Evolutionary conservation across 148 eudicot species (phyloP), one percentile per base, ranked within the genome.

Genomic region (Cornus florida): DNA sequence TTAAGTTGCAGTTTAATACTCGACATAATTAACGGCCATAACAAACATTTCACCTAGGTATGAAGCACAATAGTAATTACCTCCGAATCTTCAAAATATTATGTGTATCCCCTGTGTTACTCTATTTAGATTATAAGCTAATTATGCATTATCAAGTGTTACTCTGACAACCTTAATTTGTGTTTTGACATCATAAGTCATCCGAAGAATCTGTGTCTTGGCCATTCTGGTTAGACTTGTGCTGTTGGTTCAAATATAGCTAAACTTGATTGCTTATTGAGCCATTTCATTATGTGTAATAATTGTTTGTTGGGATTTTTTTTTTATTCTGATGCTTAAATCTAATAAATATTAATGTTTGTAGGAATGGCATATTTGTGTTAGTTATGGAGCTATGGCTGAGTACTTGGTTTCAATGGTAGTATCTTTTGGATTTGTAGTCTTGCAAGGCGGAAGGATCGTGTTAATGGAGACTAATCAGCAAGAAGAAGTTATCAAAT

Each of bases 311-410:
- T 14, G 24, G 10, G 65, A 8, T 50, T 3, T 48, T 62, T n/a
- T 28, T 10, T 28, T 31, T 13, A 3, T 56, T 72, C 68, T 50
- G 24, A 41, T 69, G 50, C 28, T 35, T 38, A 24, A 28, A 31
- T 20, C 31, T 23, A 11, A 41, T 72, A 10, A 38, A 66, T 71
- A 32, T 66, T 59, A n/a, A n/a, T n/a, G 33, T 74, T 59, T 72
- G 80, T 86, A 96, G 99, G 99, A 96, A 82, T 93, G 99, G 98
- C 99, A 98, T 46, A 86, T 96, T 81, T 96, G 92, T 73, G 99
- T 96, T 76, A 91, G 90, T 43, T 93, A 88, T 83, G 99, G 97
- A 83, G 97, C 95, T 53, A 78, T 96, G 56, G 78, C 88, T 24
- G 99, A 97, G 69, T 96, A 93, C 78, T 67, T 80, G 80, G 43